These are phyloP conservation scores for Parathielavia hyrcaniae DNA, from an alignment of 495 filamentous ascomycete genomes.

Conservation along the genomic window DNA sequence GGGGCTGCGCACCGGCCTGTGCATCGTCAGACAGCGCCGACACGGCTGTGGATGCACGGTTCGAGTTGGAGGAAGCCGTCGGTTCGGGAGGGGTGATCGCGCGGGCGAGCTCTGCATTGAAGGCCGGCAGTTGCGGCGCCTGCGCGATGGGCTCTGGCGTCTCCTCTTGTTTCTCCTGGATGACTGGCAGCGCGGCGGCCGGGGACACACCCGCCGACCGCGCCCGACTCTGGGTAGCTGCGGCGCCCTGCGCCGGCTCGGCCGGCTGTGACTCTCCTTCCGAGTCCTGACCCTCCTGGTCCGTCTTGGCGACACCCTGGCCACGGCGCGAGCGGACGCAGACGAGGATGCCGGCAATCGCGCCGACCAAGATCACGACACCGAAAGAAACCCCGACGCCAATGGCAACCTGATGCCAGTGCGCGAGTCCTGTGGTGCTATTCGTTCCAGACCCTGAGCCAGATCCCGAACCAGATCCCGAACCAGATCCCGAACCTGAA, in stretches of 20 bases:
- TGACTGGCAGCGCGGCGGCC: neutral
- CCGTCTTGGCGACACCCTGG: neutral
- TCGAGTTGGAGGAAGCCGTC: neutral
- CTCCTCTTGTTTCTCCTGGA: slow-evolving; percentile 9
- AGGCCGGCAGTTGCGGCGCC: slow-evolving; percentile 5
- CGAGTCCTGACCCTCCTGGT: neutral
- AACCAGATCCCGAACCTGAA: neutral
- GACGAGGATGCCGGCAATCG: slow-evolving; percentile 13
- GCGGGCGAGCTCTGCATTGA: neutral
- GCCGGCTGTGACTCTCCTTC: neutral
- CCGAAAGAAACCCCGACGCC: slow-evolving; percentile 17
- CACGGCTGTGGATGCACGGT: slow-evolving; percentile 9
- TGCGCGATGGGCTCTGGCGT: neutral
- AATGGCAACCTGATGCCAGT: slow-evolving; percentile 20
- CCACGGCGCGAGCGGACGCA: slow-evolving; percentile 15
- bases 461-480: neutral
- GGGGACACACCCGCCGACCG: neutral
- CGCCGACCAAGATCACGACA: slow-evolving; percentile 10
- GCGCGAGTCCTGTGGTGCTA: neutral
- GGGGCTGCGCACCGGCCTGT: neutral
- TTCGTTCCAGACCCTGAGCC: neutral
- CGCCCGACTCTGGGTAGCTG: neutral
- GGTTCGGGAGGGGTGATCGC: slow-evolving; percentile 7
- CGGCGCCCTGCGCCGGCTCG: neutral
- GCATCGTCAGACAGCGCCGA: slow-evolving; percentile 13